Conservation (phyloP, 106 monocot species). For the Gastrodia elata region DNA sequence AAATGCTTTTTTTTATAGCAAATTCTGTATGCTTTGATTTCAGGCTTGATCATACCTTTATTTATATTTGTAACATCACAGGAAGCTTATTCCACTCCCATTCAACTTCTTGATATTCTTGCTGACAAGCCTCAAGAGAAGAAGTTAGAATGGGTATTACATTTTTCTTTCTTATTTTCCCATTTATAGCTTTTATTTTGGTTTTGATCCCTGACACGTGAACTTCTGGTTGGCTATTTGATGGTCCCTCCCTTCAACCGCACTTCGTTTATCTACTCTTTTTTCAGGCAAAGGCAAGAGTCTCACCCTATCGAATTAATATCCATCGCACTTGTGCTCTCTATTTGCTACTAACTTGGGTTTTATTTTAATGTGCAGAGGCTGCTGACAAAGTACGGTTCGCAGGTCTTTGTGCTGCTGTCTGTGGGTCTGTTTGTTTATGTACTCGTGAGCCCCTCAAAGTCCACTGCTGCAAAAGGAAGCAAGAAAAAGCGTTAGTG, state of each 20-base stretch:
- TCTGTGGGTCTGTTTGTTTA: conserved; percentile 68
- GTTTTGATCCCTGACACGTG: neutral
- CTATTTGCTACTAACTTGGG: neutral
- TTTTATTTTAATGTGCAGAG: conserved; percentile 47
- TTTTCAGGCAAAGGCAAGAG: conserved; percentile 54
- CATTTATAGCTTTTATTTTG: too few species aligned
- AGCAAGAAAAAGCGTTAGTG: conserved; percentile 80
- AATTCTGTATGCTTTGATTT: neutral
- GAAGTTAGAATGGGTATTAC: conserved; percentile 70
- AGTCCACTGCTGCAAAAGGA: conserved; percentile 39
- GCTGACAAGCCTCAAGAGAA: conserved; percentile 81
- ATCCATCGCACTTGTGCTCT: neutral
- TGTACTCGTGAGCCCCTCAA: conserved; percentile 62
- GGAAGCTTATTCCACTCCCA: conserved; percentile 86
- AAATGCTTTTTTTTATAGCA: neutral
- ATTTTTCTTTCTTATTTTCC: conserved; percentile 1
- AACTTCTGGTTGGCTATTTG: neutral
- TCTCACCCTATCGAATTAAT: conserved; percentile 1
- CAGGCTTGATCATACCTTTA: neutral
- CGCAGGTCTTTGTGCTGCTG: conserved; percentile 58
- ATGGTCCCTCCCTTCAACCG: neutral
- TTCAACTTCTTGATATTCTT: conserved; percentile 78
- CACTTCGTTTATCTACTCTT: neutral
- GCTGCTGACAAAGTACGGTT: conserved; percentile 64
- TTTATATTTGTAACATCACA: conserved; percentile 19